These are phyloP conservation scores for Pichia sporocuriosa DNA, from an alignment of 805 yeast species.

Conservation along the genomic window DNA sequence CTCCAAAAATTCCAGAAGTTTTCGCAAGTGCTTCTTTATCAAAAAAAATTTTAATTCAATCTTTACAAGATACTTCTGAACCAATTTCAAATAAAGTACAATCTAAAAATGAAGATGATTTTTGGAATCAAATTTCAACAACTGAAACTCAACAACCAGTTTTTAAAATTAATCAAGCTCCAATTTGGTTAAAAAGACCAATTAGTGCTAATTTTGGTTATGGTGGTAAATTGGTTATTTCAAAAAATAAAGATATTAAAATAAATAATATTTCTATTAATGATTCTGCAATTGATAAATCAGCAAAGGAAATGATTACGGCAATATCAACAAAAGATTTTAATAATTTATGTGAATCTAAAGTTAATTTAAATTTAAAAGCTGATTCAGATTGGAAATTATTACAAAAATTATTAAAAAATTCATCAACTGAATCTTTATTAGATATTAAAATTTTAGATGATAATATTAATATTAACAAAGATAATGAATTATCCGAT, in stretches of 20 bases:
- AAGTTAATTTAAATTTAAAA: constrained; percentile 34
- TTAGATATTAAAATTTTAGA: not conserved
- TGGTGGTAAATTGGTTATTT: constrained; percentile 77
- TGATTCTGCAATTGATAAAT: constrained; percentile 29
- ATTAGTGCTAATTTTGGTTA: constrained; percentile 79
- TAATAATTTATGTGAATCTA: constrained; percentile 47
- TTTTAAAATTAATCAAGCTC: constrained; percentile 71
- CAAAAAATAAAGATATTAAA: constrained; percentile 27
- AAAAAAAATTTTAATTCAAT: constrained; percentile 72
- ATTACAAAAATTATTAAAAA: constrained; percentile 42
- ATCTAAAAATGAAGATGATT: constrained; percentile 57
- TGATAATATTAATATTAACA: constrained; percentile 13
- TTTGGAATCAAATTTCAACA: constrained; percentile 74
- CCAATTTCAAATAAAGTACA: constrained; percentile 38
- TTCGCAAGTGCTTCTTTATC: constrained; percentile 87
- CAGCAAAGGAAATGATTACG: constrained; percentile 38
- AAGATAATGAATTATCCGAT: constrained; percentile 16
- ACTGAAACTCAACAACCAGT: constrained; percentile 69
- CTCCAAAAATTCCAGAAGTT: constrained; percentile 81
- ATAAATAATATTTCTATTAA: constrained; percentile 31
- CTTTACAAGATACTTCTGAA: constrained; percentile 79
- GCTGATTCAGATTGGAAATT: constrained; percentile 52
- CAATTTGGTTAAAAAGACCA: constrained; percentile 78
- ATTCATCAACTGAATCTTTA: constrained; percentile 11
- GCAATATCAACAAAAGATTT: constrained; percentile 56